Percentiles rank a stretch among this genome's conserved stretches.
These are phyloP conservation scores for Tolypocladium capitatum DNA, from an alignment of 2,329 filamentous ascomycete species.

Conservation along the genomic window DNA sequence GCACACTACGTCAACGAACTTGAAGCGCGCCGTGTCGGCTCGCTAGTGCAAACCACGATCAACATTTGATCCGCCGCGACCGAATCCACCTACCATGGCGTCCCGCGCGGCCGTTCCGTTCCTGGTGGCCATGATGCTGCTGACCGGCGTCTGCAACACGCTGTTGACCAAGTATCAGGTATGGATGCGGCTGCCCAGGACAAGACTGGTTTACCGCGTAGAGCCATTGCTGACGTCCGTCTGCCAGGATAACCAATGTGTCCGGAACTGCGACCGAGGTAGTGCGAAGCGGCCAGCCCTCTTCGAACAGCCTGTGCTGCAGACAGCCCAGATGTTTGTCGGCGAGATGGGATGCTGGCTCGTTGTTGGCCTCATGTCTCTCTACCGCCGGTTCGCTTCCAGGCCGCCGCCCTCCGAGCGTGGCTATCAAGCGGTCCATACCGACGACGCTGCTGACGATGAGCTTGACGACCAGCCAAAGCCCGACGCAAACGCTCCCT, in stretches of 20 bases:
- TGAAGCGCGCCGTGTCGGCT: neutral
- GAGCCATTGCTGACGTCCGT: neutral
- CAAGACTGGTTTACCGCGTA: neutral
- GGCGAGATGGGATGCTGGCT: conserved; percentile 96
- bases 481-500: conserved; percentile 39
- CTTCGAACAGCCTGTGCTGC: conserved; percentile 92
- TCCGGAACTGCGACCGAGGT: conserved; percentile 68
- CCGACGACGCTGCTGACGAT: conserved; percentile 22
- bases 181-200: conserved; percentile 9
- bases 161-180: conserved; percentile 95
- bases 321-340: conserved; percentile 96
- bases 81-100: conserved; percentile 43
- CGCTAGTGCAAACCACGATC: neutral
- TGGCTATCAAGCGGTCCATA: conserved; percentile 54
- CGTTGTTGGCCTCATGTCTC: conserved; percentile 57
- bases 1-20: neutral
- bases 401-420: conserved; percentile 28
- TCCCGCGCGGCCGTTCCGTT: conserved; percentile 62
- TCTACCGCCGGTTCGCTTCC: conserved; percentile 47
- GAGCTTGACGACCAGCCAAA: conserved; percentile 2
- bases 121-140: conserved; percentile 88
- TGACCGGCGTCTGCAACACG: conserved; percentile 94
- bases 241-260: conserved; percentile 87
- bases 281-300: conserved; percentile 51
- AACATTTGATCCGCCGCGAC: neutral